A percentile compares a stretch with the other conserved stretches of the same genome.
Evolutionary conservation across 257 asterid species (phyloP).

Genomic region (Capsicum chinense): DNA sequence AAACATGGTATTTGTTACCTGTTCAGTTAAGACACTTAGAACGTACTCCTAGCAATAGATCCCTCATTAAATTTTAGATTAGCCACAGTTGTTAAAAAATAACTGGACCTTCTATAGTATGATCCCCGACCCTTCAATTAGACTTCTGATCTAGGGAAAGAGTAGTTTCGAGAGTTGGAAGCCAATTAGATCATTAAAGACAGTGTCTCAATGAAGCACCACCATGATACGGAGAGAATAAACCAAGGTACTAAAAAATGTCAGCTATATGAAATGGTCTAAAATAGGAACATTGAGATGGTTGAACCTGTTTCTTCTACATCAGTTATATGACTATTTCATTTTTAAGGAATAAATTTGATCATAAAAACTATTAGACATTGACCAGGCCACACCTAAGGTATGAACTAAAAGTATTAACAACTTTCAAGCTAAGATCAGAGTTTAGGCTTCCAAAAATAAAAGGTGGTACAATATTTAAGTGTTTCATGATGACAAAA

Average conservation of each 20-base stretch:
- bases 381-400: too few relatives aligned
- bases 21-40: too few relatives aligned
- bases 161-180: slow-evolving; percentile 90
- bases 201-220: slow-evolving; percentile 89
- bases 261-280: background rate
- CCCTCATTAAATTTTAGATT: slow-evolving; percentile 47
- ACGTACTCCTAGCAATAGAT: too few relatives aligned
- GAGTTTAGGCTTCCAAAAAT: too few relatives aligned
- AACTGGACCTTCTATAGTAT: slow-evolving; percentile 85
- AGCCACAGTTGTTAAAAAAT: slow-evolving; percentile 79
- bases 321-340: background rate
- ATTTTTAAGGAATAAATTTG: background rate
- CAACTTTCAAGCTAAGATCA: too few relatives aligned
- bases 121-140: slow-evolving; percentile 82
- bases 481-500: background rate
- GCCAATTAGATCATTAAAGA: slow-evolving; percentile 95
- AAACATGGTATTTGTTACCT: too few relatives aligned
- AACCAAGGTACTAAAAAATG: slow-evolving; percentile 5
- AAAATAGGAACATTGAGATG: background rate
- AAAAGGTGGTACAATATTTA: too few relatives aligned
- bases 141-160: slow-evolving; percentile 89
- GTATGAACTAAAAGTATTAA: too few relatives aligned
- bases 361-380: background rate
- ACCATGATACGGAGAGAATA: slow-evolving; percentile 71
- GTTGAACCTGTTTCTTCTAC: background rate